A percentile compares a stretch with the other conserved stretches of the same genome.
Conservation (phyloP, 495 filamentous ascomycete genomes). For the Articulospora tetracladia region DNA sequence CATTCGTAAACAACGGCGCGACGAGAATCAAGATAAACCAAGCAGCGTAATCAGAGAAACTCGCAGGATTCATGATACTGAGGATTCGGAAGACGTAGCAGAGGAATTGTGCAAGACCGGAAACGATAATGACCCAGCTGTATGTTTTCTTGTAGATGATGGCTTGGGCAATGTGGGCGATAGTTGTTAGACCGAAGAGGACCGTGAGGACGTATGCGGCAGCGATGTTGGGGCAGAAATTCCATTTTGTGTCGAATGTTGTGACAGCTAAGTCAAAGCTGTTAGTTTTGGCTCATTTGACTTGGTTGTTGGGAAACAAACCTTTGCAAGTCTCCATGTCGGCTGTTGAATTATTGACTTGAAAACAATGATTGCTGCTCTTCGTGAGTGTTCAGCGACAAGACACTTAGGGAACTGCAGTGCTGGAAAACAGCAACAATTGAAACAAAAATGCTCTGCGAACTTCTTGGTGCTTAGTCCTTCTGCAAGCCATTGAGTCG, state of each 20-base stretch:
- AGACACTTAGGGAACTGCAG: no score
- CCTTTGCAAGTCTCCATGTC: background rate
- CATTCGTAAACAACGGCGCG: constrained; percentile 53
- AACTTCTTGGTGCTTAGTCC: no score
- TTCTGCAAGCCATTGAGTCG: no score
- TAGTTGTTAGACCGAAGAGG: constrained; percentile 30
- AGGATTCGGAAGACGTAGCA: constrained; percentile 34
- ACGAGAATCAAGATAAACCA: constrained; percentile 36
- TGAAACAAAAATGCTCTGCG: no score
- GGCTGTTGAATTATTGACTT: background rate
- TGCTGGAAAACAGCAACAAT: no score
- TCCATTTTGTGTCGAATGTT: constrained; percentile 26
- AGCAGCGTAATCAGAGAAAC: constrained; percentile 21
- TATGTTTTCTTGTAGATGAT: constrained; percentile 33
- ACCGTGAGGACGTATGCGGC: constrained; percentile 32
- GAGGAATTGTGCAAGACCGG: constrained; percentile 28
- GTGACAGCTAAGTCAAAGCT: background rate
- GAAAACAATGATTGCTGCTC: background rate
- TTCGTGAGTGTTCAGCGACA: no score
- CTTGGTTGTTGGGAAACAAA: background rate
- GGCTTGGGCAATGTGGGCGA: constrained; percentile 29
- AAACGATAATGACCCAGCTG: constrained; percentile 49
- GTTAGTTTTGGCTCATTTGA: background rate
- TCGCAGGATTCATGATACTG: constrained; percentile 34
- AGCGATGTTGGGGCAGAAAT: constrained; percentile 25